Conservation (phyloP, 257 asterid species). For the Solanum lignicaule region DNA sequence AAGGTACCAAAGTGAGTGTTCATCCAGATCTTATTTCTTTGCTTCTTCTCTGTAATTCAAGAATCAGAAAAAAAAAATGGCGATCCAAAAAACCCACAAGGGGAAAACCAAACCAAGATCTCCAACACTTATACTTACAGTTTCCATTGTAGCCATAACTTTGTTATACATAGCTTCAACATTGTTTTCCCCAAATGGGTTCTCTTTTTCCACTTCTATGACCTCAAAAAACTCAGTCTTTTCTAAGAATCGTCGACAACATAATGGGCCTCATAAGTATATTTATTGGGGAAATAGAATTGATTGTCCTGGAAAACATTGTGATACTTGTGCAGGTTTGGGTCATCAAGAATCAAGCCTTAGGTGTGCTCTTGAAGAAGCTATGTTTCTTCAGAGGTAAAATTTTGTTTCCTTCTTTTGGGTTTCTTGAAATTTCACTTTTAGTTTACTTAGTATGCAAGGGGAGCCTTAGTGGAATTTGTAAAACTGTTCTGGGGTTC, state of each 20-base stretch:
- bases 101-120: constrained; percentile 64
- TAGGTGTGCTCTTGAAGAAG: constrained; percentile 99
- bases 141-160: constrained; percentile 40
- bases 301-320: constrained; percentile 99
- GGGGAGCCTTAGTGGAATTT: not conserved
- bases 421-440: not conserved
- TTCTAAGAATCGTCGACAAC: not conserved
- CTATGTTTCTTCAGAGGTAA: constrained; percentile 72
- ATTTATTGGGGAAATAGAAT: constrained; percentile 82
- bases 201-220: constrained; percentile 23
- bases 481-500: not conserved
- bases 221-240: constrained; percentile 7
- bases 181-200: constrained; percentile 31
- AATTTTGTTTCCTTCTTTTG: not conserved
- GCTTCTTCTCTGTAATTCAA: not conserved
- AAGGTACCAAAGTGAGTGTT: not conserved
- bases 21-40: not conserved
- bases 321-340: constrained; percentile 82
- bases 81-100: constrained; percentile 55
- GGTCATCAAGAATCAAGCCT: constrained; percentile 99
- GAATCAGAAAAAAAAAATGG: constrained; percentile 25
- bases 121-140: constrained; percentile 32
- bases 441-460: not conserved
- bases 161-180: constrained; percentile 47
- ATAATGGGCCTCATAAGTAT: constrained; percentile 47